These are phyloP conservation scores for Hyphopichia pseudoburtonii DNA, from an alignment of 1,139 yeast genomes.

Conservation along the genomic window DNA sequence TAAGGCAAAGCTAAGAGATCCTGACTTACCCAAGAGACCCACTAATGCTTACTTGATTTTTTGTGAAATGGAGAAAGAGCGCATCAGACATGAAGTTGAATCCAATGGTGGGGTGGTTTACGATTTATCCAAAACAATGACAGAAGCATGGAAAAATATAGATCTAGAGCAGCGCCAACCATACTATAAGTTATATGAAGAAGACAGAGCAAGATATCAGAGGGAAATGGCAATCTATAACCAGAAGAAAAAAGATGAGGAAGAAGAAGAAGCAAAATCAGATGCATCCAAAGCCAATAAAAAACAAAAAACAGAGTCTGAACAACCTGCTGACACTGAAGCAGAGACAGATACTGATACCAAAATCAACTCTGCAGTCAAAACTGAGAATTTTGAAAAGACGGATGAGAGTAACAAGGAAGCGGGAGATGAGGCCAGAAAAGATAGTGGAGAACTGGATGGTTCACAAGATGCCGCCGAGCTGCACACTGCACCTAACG, in stretches of 20 bases:
- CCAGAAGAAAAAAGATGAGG: constrained; percentile 31
- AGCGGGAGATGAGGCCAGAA: too few species aligned
- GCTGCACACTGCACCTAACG: too few species aligned
- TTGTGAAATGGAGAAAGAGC: constrained; percentile 83
- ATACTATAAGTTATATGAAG: constrained; percentile 73
- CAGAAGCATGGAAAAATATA: constrained; percentile 84
- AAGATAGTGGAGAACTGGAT: too few species aligned
- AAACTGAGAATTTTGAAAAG: constrained; percentile 4
- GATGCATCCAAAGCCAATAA: constrained; percentile 10
- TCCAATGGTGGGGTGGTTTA: constrained; percentile 46
- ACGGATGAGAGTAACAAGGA: too few species aligned
- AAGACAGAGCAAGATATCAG: constrained; percentile 74
- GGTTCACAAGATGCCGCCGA: too few species aligned
- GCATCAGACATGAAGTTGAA: constrained; percentile 54
- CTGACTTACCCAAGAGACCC: constrained; percentile 83
- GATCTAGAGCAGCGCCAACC: constrained; percentile 72
- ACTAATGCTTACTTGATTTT: constrained; percentile 86
- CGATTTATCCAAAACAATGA: constrained; percentile 74
- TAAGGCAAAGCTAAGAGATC: constrained; percentile 54
- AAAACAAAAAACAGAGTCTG: constrained; percentile 15
- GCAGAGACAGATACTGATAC: constrained; percentile 11
- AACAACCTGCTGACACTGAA: constrained; percentile 3
- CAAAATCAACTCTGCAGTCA: constrained; percentile 10
- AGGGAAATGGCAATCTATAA: constrained; percentile 68
- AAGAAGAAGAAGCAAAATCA: constrained; percentile 11